A percentile compares a stretch with the other conserved stretches of the same genome.
Conservation (phyloP, 2,329 filamentous ascomycete species). For the Diplocarpon rosae region DNA sequence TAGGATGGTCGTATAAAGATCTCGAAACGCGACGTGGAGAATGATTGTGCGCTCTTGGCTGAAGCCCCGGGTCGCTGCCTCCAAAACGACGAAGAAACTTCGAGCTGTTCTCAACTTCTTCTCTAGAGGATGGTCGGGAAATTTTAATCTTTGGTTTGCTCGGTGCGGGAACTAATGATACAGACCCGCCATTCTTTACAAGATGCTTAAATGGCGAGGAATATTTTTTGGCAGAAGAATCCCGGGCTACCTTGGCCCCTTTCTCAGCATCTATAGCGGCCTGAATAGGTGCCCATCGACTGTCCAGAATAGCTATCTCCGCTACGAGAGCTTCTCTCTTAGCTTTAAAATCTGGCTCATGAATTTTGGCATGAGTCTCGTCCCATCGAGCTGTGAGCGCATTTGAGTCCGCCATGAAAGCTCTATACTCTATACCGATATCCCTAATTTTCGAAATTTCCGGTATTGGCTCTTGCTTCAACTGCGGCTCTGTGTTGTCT, state of each 20-base stretch:
- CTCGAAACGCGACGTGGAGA: constrained; percentile 9
- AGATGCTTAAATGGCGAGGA: constrained; percentile 1
- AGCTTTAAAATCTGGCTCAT: neutral
- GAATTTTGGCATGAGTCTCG: neutral
- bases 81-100: constrained; percentile 6
- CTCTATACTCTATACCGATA: neutral
- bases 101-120: neutral
- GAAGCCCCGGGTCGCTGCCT: constrained; percentile 14
- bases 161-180: neutral
- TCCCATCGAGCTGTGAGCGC: neutral
- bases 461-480: too few relatives aligned
- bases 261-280: neutral
- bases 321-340: neutral
- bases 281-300: neutral
- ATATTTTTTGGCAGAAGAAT: neutral
- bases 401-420: neutral
- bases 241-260: neutral
- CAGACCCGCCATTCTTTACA: neutral
- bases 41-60: neutral
- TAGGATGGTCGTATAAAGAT: constrained; percentile 11
- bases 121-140: constrained; percentile 2
- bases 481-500: neutral
- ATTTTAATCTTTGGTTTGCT: constrained; percentile 5
- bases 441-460: neutral
- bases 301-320: neutral